phyloP scores from a whole-genome alignment of 2,329 filamentous ascomycete genomes.

The Aspergillus nomiae region DNA sequence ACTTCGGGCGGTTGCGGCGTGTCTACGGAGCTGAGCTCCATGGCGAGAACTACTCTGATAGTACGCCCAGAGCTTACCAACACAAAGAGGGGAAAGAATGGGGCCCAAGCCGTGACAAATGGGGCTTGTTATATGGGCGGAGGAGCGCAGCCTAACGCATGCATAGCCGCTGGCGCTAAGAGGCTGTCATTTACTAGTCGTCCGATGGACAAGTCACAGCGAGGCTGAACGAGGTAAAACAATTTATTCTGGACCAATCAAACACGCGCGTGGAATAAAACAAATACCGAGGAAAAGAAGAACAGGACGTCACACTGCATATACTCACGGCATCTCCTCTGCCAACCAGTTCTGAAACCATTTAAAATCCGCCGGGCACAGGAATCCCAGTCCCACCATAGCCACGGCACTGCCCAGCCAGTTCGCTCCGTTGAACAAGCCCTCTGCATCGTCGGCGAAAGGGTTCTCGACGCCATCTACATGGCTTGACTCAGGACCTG shows the following conservation, averaged over 20 bases:
- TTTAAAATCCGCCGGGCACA: constrained; percentile 1
- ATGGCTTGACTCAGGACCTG: not conserved
- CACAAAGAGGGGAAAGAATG: not conserved
- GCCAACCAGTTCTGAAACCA: constrained; percentile 2
- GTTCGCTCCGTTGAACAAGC: not conserved
- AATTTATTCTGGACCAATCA: not conserved
- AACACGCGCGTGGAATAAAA: not conserved
- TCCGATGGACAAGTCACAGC: not conserved
- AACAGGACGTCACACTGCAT: too few species aligned
- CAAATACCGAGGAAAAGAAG: not conserved
- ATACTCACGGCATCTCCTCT: not conserved
- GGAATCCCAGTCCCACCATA: not conserved
- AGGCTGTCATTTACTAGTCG: not conserved
- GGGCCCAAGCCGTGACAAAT: not conserved
- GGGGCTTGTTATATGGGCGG: not conserved
- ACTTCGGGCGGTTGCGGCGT: not conserved
- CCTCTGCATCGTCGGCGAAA: not conserved
- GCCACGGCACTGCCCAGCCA: constrained; percentile 2
- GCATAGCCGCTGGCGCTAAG: not conserved
- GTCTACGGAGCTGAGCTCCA: not conserved
- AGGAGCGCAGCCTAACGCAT: not conserved
- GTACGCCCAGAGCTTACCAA: not conserved
- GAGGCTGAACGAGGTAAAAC: not conserved
- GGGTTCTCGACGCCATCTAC: not conserved
- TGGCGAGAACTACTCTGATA: not conserved